These are phyloP conservation scores for Colletotrichum gigasporum DNA, from an alignment of 2,329 filamentous ascomycete species.

Conservation along the genomic window DNA sequence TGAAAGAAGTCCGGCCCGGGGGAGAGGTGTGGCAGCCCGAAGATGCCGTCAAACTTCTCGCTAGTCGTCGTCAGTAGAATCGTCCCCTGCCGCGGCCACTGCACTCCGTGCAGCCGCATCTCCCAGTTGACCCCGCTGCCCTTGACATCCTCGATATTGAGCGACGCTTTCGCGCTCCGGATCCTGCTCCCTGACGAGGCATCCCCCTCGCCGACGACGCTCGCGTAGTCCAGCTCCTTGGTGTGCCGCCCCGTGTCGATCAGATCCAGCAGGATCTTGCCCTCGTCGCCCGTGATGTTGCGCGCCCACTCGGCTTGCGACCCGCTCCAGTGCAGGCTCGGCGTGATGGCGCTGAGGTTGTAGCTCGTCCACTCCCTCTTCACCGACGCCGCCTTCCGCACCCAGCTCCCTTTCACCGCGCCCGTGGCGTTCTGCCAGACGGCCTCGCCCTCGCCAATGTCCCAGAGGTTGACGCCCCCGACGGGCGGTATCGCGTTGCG, in stretches of 20 bases:
- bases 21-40: constrained; percentile 85
- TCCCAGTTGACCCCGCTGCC: constrained; percentile 80
- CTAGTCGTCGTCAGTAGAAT: constrained; percentile 89
- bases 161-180: constrained; percentile 74
- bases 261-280: constrained; percentile 72
- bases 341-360: constrained; percentile 73
- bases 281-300: constrained; percentile 80
- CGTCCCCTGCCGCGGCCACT: constrained; percentile 83
- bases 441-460: constrained; percentile 47
- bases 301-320: constrained; percentile 72
- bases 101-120: constrained; percentile 82
- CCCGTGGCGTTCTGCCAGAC: constrained; percentile 85
- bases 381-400: constrained; percentile 62
- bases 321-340: constrained; percentile 71
- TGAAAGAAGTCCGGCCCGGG: constrained; percentile 65
- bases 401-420: constrained; percentile 80
- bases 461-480: constrained; percentile 50
- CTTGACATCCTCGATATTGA: constrained; percentile 77
- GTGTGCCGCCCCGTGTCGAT: constrained; percentile 61
- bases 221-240: constrained; percentile 54
- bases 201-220: constrained; percentile 43
- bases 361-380: constrained; percentile 57
- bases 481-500: constrained; percentile 58
- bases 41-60: constrained; percentile 93
- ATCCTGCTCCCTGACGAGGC: constrained; percentile 61